Percentiles rank a stretch among this genome's conserved stretches.
These are phyloP conservation scores for Lachnellula occidentalis DNA, from an alignment of 2,329 filamentous ascomycete species.

Conservation along the genomic window DNA sequence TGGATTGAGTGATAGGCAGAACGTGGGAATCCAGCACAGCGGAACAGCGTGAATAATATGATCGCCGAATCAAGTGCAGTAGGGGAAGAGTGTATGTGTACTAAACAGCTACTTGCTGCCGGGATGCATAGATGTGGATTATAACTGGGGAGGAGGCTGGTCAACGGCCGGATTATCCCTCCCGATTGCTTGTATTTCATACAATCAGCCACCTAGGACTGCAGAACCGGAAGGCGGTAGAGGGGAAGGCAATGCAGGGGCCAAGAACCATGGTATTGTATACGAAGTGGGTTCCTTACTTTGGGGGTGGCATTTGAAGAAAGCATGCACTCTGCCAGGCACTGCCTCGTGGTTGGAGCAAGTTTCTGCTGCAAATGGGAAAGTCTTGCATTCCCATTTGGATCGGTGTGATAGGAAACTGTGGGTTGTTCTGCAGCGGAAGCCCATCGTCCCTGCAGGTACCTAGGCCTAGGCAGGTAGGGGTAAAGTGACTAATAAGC, in stretches of 20 bases:
- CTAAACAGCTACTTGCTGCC: neutral
- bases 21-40: constrained; percentile 8
- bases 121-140: neutral
- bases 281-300: no score
- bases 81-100: neutral
- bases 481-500: neutral
- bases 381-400: no score
- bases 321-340: no score
- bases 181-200: neutral
- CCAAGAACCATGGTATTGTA: no score
- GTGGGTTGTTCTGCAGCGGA: no score
- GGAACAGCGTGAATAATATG: neutral
- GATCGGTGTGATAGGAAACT: no score
- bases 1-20: neutral
- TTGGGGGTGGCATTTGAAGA: no score
- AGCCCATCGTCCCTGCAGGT: no score
- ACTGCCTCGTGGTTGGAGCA: no score
- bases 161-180: neutral
- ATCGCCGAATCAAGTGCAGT: neutral
- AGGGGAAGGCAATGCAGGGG: no score
- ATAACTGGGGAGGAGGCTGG: neutral
- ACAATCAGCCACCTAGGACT: constrained; percentile 4
- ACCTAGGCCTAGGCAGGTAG: neutral
- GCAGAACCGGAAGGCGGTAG: neutral
- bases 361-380: no score